Evolutionary conservation across 2,329 filamentous ascomycete species (phyloP).

Genomic region (Balansia obtecta): DNA sequence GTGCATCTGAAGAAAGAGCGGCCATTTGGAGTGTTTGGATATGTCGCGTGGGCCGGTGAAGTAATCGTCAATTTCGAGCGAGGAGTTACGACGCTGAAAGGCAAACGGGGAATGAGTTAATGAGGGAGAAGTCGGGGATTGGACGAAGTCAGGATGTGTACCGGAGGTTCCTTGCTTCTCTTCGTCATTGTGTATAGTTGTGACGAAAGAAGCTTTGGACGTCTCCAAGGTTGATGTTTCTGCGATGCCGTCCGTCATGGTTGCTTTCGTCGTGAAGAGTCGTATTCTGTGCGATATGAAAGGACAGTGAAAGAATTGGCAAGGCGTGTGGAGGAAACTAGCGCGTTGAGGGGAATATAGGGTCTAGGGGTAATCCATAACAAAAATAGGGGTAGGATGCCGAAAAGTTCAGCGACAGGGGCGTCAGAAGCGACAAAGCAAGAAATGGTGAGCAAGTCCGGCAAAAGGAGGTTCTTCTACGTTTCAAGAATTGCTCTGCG

Average conservation of each 20-base stretch:
- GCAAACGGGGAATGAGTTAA: neutral
- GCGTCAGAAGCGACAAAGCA: neutral
- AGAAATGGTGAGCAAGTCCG: neutral
- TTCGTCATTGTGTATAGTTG: neutral
- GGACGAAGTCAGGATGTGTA: neutral
- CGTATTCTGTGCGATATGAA: neutral
- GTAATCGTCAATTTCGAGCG: slow-evolving; percentile 45
- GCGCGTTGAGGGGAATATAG: neutral
- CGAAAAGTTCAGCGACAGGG: neutral
- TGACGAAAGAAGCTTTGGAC: neutral
- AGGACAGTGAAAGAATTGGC: slow-evolving; percentile 12
- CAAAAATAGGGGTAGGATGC: neutral
- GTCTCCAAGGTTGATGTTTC: neutral
- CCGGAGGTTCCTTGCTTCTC: neutral
- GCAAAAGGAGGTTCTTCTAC: neutral
- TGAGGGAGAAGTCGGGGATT: slow-evolving; percentile 1
- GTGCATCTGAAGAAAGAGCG: slow-evolving; percentile 62
- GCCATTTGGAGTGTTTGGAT: slow-evolving; percentile 63
- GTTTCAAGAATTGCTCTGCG: no score
- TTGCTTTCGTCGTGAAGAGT: neutral
- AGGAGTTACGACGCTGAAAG: slow-evolving; percentile 18
- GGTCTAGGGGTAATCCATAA: neutral
- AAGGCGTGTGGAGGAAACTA: neutral
- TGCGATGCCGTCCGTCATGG: slow-evolving; percentile 2
- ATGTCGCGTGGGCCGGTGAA: slow-evolving; percentile 58